Conservation (phyloP, 345 rosid species). For the Carallia pectinifolia region DNA sequence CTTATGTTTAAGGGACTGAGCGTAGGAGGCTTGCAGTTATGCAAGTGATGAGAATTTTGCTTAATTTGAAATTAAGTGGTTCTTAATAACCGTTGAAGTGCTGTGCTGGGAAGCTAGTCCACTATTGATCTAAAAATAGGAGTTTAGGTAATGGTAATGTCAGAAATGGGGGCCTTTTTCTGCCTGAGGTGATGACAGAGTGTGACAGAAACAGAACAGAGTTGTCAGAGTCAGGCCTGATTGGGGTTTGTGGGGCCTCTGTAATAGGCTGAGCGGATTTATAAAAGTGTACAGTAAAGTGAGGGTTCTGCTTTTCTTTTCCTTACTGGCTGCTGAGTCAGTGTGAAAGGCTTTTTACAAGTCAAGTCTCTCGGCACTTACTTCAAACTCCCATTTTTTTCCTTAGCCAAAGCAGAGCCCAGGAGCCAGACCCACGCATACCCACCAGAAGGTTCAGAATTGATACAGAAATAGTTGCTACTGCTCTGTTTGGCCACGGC, state of each 20-base stretch:
- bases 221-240: too few relatives aligned
- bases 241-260: too few relatives aligned
- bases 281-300: background rate
- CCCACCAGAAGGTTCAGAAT: conserved; percentile 32
- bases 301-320: background rate
- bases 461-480: background rate
- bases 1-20: too few relatives aligned
- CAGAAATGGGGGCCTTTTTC: background rate
- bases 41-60: too few relatives aligned
- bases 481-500: background rate
- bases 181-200: conserved; percentile 10
- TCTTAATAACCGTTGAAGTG: too few relatives aligned
- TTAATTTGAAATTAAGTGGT: too few relatives aligned
- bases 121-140: too few relatives aligned
- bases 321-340: conserved; percentile 12
- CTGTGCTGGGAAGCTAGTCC: too few relatives aligned
- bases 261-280: conserved; percentile 4
- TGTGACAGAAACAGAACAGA: too few relatives aligned
- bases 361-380: conserved; percentile 8
- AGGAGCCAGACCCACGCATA: conserved; percentile 26
- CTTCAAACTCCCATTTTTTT: background rate
- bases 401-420: background rate
- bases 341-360: conserved; percentile 13
- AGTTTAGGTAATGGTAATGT: too few relatives aligned
- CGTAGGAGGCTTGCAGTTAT: too few relatives aligned